Evolutionary conservation across 148 eudicot species (phyloP), one percentile per base, ranked within the genome.

Genomic region (Nyssa sinensis): DNA sequence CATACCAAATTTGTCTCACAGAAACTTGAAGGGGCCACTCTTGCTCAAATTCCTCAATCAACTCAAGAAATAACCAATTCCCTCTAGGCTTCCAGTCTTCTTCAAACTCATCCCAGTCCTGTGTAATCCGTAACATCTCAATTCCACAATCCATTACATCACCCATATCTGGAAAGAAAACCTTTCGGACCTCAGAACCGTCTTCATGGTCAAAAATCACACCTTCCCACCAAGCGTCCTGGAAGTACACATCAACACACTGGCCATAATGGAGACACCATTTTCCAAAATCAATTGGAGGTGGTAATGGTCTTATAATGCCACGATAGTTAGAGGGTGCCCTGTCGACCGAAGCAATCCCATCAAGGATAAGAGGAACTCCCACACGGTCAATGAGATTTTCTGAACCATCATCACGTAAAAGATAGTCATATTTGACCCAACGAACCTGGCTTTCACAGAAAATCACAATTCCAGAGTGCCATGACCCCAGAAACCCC

Each of bases 171-270:
- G 99, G 99, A 66, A 96, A 96, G 84, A 96, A 93, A 65, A 96
- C 73, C 21, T 70, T 80, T 61, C 98, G 75, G 14, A 63, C 41
- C 7, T 79, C 74, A 21, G 82, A 81, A 37, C 82, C 75, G 33
- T 73, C 82, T 39, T 89, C 75, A 35, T 69, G 69, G 70, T 88
- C 95, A 65, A 91, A 89, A 66, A 96, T 75, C 68, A 96, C 98
- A 66, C 99, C 99, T 88, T 96, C 99, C 99, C 99, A 96, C 99
- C 99, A 96, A 21, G 97, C 98, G 9, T 88, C 94, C 2, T 79
- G 11, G 31, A 76, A 47, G 76, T 81, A 88, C 73, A 83, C 82
- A 80, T 95, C 99, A 35, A 95, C 97, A 81, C 97, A 95, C 35
- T 77, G 76, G 23, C 96, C 91, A 79, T 90, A 92, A 17, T 58